Evolutionary conservation across 495 filamentous ascomycete genomes (phyloP).

Genomic region (Hypoxylon fuscum): DNA sequence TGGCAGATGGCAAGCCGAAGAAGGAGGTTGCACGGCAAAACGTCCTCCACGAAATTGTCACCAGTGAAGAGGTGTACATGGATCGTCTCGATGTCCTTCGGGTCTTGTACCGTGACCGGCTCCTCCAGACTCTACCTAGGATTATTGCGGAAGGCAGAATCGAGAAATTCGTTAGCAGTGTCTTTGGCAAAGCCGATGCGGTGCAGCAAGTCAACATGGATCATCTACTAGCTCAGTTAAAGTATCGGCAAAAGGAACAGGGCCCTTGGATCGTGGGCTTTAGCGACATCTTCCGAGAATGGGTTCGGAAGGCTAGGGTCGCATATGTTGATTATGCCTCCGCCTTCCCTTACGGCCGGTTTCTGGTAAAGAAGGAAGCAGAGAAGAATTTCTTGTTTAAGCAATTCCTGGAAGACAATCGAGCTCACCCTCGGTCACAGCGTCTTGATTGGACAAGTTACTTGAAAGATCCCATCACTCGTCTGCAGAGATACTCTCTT

Average conservation of each 20-base stretch:
- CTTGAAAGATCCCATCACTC: slow-evolving; percentile 90
- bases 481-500: slow-evolving; percentile 90
- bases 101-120: slow-evolving; percentile 84
- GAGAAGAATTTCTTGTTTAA: slow-evolving; percentile 87
- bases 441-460: slow-evolving; percentile 94
- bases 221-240: slow-evolving; percentile 91
- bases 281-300: slow-evolving; percentile 97
- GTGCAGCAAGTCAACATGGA: slow-evolving; percentile 95
- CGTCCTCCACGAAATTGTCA: slow-evolving; percentile 94
- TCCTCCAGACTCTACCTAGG: slow-evolving; percentile 75
- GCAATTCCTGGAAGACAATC: slow-evolving; percentile 81
- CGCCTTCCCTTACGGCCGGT: slow-evolving; percentile 83
- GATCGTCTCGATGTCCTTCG: slow-evolving; percentile 85
- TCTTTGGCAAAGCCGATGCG: slow-evolving; percentile 90
- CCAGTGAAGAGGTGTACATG: slow-evolving; percentile 91
- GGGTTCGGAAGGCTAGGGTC: slow-evolving; percentile 91
- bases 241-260: slow-evolving; percentile 96
- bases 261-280: slow-evolving; percentile 94
- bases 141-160: slow-evolving; percentile 80
- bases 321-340: slow-evolving; percentile 94
- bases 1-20: slow-evolving; percentile 70
- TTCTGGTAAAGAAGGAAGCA: slow-evolving; percentile 83
- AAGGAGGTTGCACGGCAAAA: slow-evolving; percentile 96
- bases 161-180: slow-evolving; percentile 78
- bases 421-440: slow-evolving; percentile 81